Base-by-base conservation (phyloP, 176 grass and related monocot species). In the Carex cristatella region DNA sequence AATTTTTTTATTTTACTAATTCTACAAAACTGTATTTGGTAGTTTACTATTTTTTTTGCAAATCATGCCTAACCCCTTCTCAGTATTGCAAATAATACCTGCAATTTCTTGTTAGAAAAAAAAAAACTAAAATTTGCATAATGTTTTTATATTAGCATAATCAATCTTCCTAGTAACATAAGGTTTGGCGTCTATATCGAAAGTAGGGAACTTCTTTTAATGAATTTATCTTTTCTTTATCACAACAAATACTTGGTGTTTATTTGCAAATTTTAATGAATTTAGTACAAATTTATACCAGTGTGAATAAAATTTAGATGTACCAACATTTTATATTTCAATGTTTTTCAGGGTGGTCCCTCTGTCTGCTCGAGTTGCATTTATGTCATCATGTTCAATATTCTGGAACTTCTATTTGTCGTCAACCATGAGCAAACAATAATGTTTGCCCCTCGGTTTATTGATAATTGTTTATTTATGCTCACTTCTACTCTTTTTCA, bases 381-480 rank as follows among this genome's bases (percentile, higher is more conserved):
- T 99, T 66, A 99, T 99, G 93, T 99, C 96, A 12, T 86, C 91
- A 38, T 95, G 96, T 87, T 95, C 96, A 61, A 92, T 95, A 61
- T 95, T 99, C 53, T 99, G 96, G 91, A 99, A 99, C 88, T 92
- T 91, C 33, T 95, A 99, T 72, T 85, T 99, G 42, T 99, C 96
- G 4, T 89, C 91, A 84, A 86, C 96, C 30, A 89, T 99, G 90
- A 99, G 87, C 91, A 94, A 94, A 86, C 91, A 78, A 94, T 33
- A 57, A 51, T 13, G 30, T 64, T 66, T 69, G 65, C 10, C 61
- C 15, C 23, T 28, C n/a, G 71, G 18, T 80, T 67, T 62, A 18
- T 67, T 19, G 60, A 67, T 46, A 44, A 32, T 23, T 85, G 48
- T 54, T 28, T 7, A 15, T 73, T 76, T 51, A 11, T 67, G 46